Evolutionary conservation across 1,139 yeast species (phyloP), one percentile per base, ranked within the genome.

Genomic region (Scheffersomyces quercinus): DNA sequence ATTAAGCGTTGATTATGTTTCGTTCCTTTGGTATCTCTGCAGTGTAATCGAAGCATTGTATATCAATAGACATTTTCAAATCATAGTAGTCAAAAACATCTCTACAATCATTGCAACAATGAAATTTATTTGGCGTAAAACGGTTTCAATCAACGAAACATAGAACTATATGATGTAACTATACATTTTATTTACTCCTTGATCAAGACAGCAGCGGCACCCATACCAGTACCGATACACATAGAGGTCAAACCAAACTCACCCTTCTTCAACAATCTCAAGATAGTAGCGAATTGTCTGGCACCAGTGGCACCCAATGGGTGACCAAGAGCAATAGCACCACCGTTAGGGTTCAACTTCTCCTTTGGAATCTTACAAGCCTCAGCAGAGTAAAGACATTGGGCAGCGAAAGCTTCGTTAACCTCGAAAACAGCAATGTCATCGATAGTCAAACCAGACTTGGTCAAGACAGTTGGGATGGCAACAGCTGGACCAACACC

Each of bases 211-310:
- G 95, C 86, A 43, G 98, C 98, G 42, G 97, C 97, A 57, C 98
- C 98, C 96, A 90, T 91, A 60, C 98, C 98, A 36, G 97, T 89
- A 62, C 98, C 98, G 55, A 91, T 85, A 74, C 98, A 91, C 98
- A 91, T 91, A 51, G 95, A 86, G 28, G 95, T 88, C 47, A 91
- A 83, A 56, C 97, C 97, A 52, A 89, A 71, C 71, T 89, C 83
- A 59, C 95, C 95, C 38, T 79, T 70, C 66, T 85, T 73, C 60
- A 91, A 77, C 68, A 89, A 91, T 60, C 93, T 79, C 60, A 91
- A 68, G 49, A 91, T 71, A 6, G 98, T 91, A 39, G 97, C 91
- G 47, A 88, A 78, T 71, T 90, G 97, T 70, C 98, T 84, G 15
- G 97, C 91, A 62, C 98, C 98, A 36, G 98, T 91, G 58, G 91